phyloP scores from a whole-genome alignment of 345 rosid genomes.

The Corymbia maculata region DNA sequence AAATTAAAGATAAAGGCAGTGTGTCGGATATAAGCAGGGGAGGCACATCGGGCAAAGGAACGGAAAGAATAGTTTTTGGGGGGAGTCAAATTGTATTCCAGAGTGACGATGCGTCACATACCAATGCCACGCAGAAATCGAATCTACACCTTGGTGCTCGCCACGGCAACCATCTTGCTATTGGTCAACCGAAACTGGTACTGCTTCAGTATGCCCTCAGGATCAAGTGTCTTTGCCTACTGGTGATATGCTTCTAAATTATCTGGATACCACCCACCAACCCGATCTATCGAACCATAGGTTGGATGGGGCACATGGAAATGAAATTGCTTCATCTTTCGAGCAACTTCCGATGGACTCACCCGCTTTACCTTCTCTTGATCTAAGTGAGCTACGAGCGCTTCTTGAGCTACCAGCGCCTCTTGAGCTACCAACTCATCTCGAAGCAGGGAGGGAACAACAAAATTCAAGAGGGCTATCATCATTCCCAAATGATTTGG shows the following conservation, averaged over 20 bases:
- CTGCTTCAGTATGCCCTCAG: neutral
- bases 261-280: neutral
- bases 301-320: neutral
- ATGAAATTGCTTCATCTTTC: neutral
- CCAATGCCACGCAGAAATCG: neutral
- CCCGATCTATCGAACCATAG: neutral
- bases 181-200: neutral
- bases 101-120: neutral
- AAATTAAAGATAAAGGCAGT: fast-evolving
- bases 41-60: neutral
- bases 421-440: fast-evolving
- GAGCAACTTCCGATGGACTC: neutral
- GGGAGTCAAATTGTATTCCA: fast-evolving
- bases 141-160: neutral
- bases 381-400: too few relatives aligned
- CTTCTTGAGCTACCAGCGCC: fast-evolving
- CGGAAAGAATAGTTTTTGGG: neutral
- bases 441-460: neutral
- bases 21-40: neutral
- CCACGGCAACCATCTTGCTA: neutral
- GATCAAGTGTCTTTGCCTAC: neutral
- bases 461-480: neutral
- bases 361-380: fast-evolving
- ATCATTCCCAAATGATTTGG: too few relatives aligned
- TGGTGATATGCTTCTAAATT: neutral